Evolutionary conservation across 164 flowering plant species (phyloP).

Genomic region (Vitis labrusca): DNA sequence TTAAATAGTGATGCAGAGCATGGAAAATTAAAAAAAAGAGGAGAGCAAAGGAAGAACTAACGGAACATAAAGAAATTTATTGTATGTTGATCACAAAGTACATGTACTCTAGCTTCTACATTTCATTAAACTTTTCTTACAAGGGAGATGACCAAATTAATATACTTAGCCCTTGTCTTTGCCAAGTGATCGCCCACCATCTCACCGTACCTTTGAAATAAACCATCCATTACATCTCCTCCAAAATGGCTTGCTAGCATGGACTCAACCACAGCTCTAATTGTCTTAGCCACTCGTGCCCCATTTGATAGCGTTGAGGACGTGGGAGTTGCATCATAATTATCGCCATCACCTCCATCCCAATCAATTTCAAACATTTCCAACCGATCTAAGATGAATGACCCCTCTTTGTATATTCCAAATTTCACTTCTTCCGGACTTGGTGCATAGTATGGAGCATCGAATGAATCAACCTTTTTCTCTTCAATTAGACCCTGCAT

Average conservation of each 20-base stretch:
- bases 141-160: conserved; percentile 37
- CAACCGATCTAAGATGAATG: conserved; percentile 32
- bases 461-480: conserved; percentile 43
- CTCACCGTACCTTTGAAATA: conserved; percentile 33
- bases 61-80: no score
- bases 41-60: no score
- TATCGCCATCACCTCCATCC: conserved; percentile 24
- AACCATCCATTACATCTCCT: conserved; percentile 30
- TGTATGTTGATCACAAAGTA: no score
- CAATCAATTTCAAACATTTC: conserved; percentile 36
- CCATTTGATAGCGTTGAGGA: conserved; percentile 13
- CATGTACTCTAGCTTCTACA: background rate
- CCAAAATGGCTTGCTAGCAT: conserved; percentile 51
- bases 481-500: conserved; percentile 43
- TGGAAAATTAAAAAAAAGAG: no score
- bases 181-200: conserved; percentile 31
- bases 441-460: conserved; percentile 54
- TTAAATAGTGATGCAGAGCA: no score
- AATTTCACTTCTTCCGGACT: conserved; percentile 33
- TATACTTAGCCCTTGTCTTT: conserved; percentile 14
- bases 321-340: background rate
- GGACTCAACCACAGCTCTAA: conserved; percentile 53
- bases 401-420: conserved; percentile 46
- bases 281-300: conserved; percentile 31
- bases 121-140: conserved; percentile 13